Evolutionary conservation across 768 basidiomycete species (phyloP), one percentile per base, ranked within the genome.

Genomic region (Psilocybe azurescens): DNA sequence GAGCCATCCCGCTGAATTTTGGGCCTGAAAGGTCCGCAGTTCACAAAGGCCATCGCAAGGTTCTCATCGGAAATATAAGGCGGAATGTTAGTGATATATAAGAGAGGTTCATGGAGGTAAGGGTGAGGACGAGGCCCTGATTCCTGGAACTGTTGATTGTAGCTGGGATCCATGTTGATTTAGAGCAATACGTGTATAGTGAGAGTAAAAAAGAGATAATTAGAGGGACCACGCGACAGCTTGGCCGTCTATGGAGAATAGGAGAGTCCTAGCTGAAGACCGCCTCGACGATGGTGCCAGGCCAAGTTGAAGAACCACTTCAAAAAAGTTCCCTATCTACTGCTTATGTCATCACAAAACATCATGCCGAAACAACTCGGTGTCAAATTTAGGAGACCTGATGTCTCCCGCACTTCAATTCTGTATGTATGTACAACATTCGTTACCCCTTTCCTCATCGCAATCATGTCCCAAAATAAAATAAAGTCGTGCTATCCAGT

Each of bases 21-120:
- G 47, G 91, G 93, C 69, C 93, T 85, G 79, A 93, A 92, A 5
- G 92, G 93, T 24, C 89, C 89, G 72, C 91, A 94, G 65, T 81
- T 78, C 65, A 87, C 83, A 68, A 95, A 88, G 2, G 90, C 87
- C 64, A 83, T 68, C 1, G 93, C 93, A 24, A 95, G 81, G 67
- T 87, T 88, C 70, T 91, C 88, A 74, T 95, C 93, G 56, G 86
- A 79, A 55, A 93, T 83, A 75, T 83, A 86, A 38, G 87, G 76
- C 4, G 94, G 89, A 47, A 95, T 75, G 74, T 87, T 89, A 24
- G 93, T 86, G 75, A 95, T 88, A 78, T 93, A 89, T 50, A 95
- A 80, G 62, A 91, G 72, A 18, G 93, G 91, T 70, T 94, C 91
- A 72, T 90, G 89, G 66, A 95, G 85, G 77, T 92, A 94, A 33